Percentiles rank a stretch among this genome's conserved stretches.
These are phyloP conservation scores for Coniochaeta pulveracea DNA, from an alignment of 2,329 filamentous ascomycete species.

Conservation along the genomic window DNA sequence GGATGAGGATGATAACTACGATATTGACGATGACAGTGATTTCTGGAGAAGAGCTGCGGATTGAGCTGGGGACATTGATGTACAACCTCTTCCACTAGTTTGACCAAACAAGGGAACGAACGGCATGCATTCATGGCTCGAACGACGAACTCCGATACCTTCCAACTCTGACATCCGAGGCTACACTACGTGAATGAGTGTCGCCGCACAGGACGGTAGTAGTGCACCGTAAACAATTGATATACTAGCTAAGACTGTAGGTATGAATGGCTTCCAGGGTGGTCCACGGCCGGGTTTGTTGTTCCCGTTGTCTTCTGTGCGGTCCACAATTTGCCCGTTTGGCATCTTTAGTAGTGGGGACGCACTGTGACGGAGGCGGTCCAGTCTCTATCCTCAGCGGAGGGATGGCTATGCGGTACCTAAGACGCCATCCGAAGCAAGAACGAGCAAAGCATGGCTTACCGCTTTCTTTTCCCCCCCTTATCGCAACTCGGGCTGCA, in stretches of 20 bases:
- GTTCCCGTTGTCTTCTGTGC: neutral
- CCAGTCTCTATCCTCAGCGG: neutral
- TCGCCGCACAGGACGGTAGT: neutral
- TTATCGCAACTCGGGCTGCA: neutral
- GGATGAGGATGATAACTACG: neutral
- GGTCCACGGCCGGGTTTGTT: neutral
- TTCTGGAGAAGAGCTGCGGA: conserved; percentile 1
- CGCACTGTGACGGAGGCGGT: neutral
- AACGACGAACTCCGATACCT: neutral
- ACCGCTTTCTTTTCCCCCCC: neutral
- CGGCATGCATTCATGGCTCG: neutral
- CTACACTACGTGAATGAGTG: neutral
- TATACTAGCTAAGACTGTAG: neutral
- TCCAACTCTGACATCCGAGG: neutral
- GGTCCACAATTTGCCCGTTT: neutral
- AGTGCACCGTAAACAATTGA: neutral
- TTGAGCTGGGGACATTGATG: neutral
- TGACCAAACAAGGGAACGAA: neutral
- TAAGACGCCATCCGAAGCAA: neutral
- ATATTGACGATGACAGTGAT: conserved; percentile 1
- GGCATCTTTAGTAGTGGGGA: neutral
- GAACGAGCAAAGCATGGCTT: neutral
- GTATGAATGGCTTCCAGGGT: neutral
- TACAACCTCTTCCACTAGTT: neutral
- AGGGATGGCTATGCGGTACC: neutral